Conservation (phyloP, 1,139 yeast genomes). For the Sugiyamaella castrensis region DNA sequence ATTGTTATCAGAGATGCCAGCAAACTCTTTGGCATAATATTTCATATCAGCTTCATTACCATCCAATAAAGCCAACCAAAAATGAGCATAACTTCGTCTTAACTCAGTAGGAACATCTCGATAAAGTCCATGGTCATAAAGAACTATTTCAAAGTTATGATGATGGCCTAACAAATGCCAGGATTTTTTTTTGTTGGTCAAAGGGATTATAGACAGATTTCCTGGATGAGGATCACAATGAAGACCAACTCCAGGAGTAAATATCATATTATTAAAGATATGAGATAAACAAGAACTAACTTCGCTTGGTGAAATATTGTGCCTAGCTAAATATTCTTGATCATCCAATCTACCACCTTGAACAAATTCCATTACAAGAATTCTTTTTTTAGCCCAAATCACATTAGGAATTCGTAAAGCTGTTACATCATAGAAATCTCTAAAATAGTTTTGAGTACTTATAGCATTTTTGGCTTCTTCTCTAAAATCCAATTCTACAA, state of each 20-base stretch:
- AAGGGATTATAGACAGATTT: constrained; percentile 71
- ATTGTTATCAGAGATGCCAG: constrained; percentile 74
- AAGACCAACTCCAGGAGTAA: constrained; percentile 84
- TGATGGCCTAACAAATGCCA: constrained; percentile 33
- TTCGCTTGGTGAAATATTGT: constrained; percentile 68
- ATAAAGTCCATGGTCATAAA: constrained; percentile 94
- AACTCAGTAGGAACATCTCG: constrained; percentile 75
- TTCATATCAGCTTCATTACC: constrained; percentile 64
- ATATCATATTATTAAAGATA: constrained; percentile 91
- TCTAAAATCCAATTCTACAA: constrained; percentile 80
- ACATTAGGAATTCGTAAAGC: constrained; percentile 79
- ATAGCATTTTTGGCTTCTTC: constrained; percentile 82
- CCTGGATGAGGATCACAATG: constrained; percentile 99
- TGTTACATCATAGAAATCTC: constrained; percentile 53
- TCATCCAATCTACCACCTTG: constrained; percentile 83
- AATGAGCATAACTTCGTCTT: constrained; percentile 81
- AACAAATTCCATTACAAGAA: constrained; percentile 82
- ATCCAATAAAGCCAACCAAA: constrained; percentile 88
- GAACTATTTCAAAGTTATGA: constrained; percentile 83
- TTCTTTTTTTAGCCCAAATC: constrained; percentile 61
- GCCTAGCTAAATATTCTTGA: constrained; percentile 55
- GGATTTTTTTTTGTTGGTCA: constrained; percentile 20
- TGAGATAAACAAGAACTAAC: constrained; percentile 86
- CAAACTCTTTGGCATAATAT: constrained; percentile 70
- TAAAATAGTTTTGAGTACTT: constrained; percentile 65